Conservation (phyloP, 2,329 filamentous ascomycete species). For the Venturia effusa region DNA sequence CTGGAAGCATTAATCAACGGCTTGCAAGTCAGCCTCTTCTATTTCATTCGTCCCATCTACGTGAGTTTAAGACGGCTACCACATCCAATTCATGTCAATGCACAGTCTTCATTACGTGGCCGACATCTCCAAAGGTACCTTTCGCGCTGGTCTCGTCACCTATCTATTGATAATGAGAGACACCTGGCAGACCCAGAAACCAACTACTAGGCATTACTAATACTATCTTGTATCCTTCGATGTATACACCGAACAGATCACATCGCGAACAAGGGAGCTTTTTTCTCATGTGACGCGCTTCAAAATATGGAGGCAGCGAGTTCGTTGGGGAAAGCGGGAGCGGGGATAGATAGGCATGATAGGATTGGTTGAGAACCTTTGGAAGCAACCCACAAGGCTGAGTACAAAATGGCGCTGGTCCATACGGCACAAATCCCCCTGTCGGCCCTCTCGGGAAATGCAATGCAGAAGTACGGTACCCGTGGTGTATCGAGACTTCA, state of each 20-base stretch:
- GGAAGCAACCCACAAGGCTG: not conserved
- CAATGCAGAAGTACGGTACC: not conserved
- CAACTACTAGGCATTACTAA: too few relatives aligned
- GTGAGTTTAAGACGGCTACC: too few relatives aligned
- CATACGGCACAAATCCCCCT: not conserved
- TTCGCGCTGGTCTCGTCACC: too few relatives aligned
- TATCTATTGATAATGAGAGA: too few relatives aligned
- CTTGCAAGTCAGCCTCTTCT: too few relatives aligned
- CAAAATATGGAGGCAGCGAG: not conserved
- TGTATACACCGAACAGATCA: too few relatives aligned
- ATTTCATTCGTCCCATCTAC: not conserved
- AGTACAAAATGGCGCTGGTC: not conserved
- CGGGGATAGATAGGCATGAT: too few relatives aligned
- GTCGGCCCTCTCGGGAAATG: not conserved
- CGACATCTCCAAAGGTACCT: too few relatives aligned
- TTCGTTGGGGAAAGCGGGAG: not conserved
- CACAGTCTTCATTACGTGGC: too few relatives aligned
- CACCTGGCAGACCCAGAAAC: too few relatives aligned
- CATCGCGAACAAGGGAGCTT: not conserved
- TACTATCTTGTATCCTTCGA: not conserved
- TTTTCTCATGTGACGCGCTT: not conserved
- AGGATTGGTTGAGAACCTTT: not conserved
- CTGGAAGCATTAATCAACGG: not conserved
- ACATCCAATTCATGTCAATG: too few relatives aligned
- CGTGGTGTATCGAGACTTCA: not conserved